Base-by-base conservation (phyloP, 768 basidiomycete genomes). In the Kwoniella mangroviensis region DNA sequence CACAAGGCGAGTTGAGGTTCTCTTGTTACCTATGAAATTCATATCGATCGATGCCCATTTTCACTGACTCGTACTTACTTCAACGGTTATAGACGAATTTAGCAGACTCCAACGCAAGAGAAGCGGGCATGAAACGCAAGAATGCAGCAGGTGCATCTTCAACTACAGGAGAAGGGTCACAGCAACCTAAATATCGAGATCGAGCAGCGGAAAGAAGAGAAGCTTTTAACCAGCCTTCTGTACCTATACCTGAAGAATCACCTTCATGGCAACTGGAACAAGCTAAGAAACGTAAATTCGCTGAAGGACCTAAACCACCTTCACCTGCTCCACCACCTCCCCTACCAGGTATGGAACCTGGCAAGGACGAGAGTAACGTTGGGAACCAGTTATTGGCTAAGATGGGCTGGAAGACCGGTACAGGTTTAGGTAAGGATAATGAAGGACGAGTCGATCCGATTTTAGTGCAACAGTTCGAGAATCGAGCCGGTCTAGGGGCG, bases 331-430 rank as follows among this genome's bases (percentile, higher is more conserved):
- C 90, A 2, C 83, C 86, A 1, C 88, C 90, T 0, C 88, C 90
- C 1, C 88, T 89, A 10, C 86, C 88, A 5, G 86, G 88, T 2
- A 75, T 90, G 3, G 89, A 90, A 74, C 92, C 90, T 5, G 92
- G 88, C 5, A 85, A 92, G 79, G 94, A 98, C 76, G 88, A 90
- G 60, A 89, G 77, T 52, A 98, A 98, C 75, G 88, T 93, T 12
- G 97, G 97, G 6, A 95, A 95, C 79, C 94, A 93, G 79, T 81
- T 99, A 67, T 83, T 98, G 72, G 93, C 93, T 82, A 95, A 96
- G 89, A 98, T 98, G 95, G 97, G 96, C 0, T 98, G 95, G 95
- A 92, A 87, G 72, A 91, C 91, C 76, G 95, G 95, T 6, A 89
- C 88, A 17, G 95, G 96, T 1, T 84, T 98, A 51, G 96, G 96